Percentiles rank a stretch among this genome's conserved stretches.
These are phyloP conservation scores for Sporopachydermia cereana DNA, from an alignment of 1,139 yeast species.

Conservation along the genomic window DNA sequence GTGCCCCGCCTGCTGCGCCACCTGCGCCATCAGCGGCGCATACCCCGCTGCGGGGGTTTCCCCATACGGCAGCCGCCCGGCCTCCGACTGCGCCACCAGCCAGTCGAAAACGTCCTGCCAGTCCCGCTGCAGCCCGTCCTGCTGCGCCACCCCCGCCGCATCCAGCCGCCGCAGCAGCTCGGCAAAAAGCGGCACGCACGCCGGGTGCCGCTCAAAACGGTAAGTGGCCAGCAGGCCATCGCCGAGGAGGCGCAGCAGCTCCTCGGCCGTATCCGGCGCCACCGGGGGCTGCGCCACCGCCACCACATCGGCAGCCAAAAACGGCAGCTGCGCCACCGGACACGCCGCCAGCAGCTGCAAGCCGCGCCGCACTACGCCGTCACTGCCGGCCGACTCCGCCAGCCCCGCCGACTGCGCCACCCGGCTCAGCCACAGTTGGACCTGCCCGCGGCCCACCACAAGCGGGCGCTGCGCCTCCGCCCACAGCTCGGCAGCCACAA, in stretches of 20 bases:
- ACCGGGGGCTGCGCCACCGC: not conserved
- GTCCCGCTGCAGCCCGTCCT: not conserved
- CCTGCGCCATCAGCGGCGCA: not conserved
- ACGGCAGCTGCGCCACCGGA: too few relatives aligned
- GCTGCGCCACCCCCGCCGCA: not conserved
- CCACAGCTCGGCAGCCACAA: not conserved
- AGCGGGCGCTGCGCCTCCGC: not conserved
- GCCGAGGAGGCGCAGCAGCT: not conserved
- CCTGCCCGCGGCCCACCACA: not conserved
- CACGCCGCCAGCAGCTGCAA: too few relatives aligned
- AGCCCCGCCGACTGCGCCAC: too few relatives aligned
- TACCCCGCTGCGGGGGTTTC: not conserved
- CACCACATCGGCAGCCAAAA: not conserved
- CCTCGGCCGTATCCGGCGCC: not conserved
- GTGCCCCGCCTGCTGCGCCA: not conserved
- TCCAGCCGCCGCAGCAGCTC: too few relatives aligned
- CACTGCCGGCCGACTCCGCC: too few relatives aligned
- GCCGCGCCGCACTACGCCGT: too few relatives aligned
- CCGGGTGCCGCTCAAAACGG: not conserved
- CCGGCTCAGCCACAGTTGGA: not conserved
- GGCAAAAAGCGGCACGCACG: too few relatives aligned
- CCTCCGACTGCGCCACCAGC: not conserved
- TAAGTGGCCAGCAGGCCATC: not conserved
- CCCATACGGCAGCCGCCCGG: not conserved
- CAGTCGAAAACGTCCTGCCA: not conserved